phyloP scores from a whole-genome alignment of 441 rosid species.

The Corymbia citriodora region DNA sequence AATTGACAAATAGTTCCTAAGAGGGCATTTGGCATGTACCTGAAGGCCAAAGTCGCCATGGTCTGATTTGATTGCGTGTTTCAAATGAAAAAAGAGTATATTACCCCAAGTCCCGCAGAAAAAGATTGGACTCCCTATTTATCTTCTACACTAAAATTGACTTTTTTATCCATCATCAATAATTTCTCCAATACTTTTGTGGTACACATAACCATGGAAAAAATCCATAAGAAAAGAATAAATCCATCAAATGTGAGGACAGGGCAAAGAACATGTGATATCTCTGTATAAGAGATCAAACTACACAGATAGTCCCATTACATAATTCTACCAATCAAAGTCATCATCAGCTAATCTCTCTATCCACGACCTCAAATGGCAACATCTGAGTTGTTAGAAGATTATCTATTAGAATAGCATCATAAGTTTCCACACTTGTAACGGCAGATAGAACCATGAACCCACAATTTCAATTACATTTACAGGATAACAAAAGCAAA shows the following conservation, averaged over 20 bases:
- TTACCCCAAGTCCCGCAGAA: background rate
- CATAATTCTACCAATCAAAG: background rate
- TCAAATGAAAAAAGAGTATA: background rate
- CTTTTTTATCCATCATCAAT: background rate
- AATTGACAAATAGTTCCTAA: background rate
- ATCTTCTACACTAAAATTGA: background rate
- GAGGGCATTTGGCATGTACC: background rate
- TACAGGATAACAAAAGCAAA: background rate
- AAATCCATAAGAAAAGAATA: background rate
- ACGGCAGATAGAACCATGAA: background rate
- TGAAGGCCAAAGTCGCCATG: background rate
- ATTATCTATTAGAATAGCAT: background rate
- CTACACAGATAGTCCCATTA: background rate
- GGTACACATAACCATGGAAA: background rate
- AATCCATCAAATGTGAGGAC: background rate
- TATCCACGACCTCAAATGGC: background rate
- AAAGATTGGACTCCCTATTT: background rate
- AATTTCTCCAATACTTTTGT: background rate
- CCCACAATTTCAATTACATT: background rate
- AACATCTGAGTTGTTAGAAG: background rate
- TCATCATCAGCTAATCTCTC: background rate
- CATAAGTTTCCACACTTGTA: background rate
- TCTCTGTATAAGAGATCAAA: background rate
- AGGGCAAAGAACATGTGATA: background rate
- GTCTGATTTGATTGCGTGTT: background rate